phyloP scores from a whole-genome alignment of 441 rosid genomes.

The Arabidopsis lyrata region DNA sequence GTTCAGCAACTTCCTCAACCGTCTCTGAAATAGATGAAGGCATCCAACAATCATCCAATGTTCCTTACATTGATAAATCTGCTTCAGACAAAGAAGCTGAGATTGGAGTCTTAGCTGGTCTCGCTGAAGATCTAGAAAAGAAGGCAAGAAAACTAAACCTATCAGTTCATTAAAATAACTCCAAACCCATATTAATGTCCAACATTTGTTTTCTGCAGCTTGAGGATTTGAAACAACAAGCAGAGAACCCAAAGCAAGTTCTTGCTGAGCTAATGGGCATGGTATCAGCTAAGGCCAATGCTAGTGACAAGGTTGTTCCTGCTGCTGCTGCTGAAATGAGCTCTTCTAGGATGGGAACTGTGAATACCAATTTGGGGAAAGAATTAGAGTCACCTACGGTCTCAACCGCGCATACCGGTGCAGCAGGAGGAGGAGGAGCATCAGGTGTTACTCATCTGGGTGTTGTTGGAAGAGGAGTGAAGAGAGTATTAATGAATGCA shows the following conservation, averaged over 20 bases:
- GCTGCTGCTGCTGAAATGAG: constrained; percentile 50
- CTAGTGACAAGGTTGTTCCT: constrained; percentile 49
- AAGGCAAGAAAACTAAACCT: constrained; percentile 55
- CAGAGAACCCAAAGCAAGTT: constrained; percentile 66
- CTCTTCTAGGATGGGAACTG: constrained; percentile 71
- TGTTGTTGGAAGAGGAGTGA: constrained; percentile 93
- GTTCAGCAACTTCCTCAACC: constrained; percentile 57
- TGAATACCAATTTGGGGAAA: constrained; percentile 43
- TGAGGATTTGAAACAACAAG: constrained; percentile 84
- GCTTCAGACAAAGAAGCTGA: constrained; percentile 75
- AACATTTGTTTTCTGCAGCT: constrained; percentile 62
- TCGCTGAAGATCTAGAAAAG: constrained; percentile 84
- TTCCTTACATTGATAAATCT: constrained; percentile 49
- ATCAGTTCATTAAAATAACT: neutral
- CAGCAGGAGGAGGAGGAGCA: constrained; percentile 55
- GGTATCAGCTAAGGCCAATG: constrained; percentile 58
- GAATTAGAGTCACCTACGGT: constrained; percentile 62
- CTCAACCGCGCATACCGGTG: constrained; percentile 81
- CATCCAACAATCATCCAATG: constrained; percentile 65
- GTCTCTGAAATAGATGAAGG: constrained; percentile 58
- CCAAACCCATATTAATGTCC: constrained; percentile 1
- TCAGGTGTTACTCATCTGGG: constrained; percentile 82
- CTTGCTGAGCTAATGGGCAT: constrained; percentile 80
- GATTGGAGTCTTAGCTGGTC: constrained; percentile 66
- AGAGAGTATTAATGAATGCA: constrained; percentile 66